phyloP scores from a whole-genome alignment of 805 yeast genomes.

The Nakazawaea wyomingensis region DNA sequence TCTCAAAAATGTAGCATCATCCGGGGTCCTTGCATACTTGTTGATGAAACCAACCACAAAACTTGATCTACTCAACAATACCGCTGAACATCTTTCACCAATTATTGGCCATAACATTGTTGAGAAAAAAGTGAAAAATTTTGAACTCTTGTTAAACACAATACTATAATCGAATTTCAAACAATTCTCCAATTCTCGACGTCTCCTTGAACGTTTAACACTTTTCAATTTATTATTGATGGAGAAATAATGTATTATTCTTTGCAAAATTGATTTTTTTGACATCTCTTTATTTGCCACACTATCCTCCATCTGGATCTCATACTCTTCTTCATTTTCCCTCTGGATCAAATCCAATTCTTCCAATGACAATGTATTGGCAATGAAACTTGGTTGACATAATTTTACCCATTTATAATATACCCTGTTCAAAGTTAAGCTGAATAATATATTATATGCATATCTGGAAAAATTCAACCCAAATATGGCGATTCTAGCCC shows the following conservation, averaged over 20 bases:
- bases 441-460: slow-evolving; percentile 17
- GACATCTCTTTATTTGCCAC: not conserved
- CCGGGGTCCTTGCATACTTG: slow-evolving; percentile 27
- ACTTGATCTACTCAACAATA: slow-evolving; percentile 20
- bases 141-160: slow-evolving; percentile 19
- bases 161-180: slow-evolving; percentile 24
- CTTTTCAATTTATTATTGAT: slow-evolving; percentile 7
- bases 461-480: slow-evolving; percentile 7
- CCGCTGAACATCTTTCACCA: slow-evolving; percentile 22
- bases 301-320: slow-evolving; percentile 7
- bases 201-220: slow-evolving; percentile 17
- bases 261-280: slow-evolving; percentile 3
- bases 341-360: slow-evolving; percentile 28
- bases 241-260: slow-evolving; percentile 1
- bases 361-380: slow-evolving; percentile 26
- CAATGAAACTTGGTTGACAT: slow-evolving; percentile 30
- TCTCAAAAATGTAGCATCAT: slow-evolving; percentile 28
- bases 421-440: slow-evolving; percentile 24
- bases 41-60: slow-evolving; percentile 18
- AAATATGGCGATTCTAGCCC: slow-evolving; percentile 4
- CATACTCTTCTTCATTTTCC: slow-evolving; percentile 24
- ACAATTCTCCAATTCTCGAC: slow-evolving; percentile 24
- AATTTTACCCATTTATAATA: slow-evolving; percentile 30
- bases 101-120: slow-evolving; percentile 29
- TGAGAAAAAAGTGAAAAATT: slow-evolving; percentile 18